These are phyloP conservation scores for Ceratocystis harringtonii DNA, from an alignment of 2,329 filamentous ascomycete species.

Conservation along the genomic window DNA sequence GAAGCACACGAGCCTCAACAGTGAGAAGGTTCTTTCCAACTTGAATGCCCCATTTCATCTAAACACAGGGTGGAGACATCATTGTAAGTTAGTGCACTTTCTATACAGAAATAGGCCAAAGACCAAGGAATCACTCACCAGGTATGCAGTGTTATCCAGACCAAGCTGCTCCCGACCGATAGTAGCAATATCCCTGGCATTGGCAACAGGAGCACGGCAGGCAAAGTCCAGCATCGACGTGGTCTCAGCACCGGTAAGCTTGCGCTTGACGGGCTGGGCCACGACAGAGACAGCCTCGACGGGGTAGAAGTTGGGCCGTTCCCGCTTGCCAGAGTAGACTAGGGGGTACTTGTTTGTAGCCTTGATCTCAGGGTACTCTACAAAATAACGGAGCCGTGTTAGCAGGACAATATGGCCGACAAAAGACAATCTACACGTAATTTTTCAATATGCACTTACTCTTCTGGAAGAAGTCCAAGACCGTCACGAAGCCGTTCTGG, in stretches of 20 bases:
- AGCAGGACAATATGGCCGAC: neutral
- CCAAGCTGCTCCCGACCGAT: slow-evolving; percentile 43
- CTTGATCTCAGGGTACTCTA: slow-evolving; percentile 25
- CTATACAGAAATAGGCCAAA: slow-evolving; percentile 15
- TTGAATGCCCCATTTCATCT: slow-evolving; percentile 43
- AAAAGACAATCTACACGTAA: too few relatives aligned
- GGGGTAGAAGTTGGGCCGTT: slow-evolving; percentile 48
- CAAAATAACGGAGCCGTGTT: neutral
- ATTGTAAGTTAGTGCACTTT: neutral
- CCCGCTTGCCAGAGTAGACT: slow-evolving; percentile 47
- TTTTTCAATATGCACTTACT: slow-evolving; percentile 25
- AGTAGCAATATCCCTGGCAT: slow-evolving; percentile 49
- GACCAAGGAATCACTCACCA: slow-evolving; percentile 24
- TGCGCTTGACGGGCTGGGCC: slow-evolving; percentile 43
- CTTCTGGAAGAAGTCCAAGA: slow-evolving; percentile 31
- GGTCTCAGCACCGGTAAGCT: slow-evolving; percentile 46
- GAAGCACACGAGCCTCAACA: slow-evolving; percentile 55
- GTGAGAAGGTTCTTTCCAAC: slow-evolving; percentile 50
- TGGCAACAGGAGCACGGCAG: slow-evolving; percentile 49
- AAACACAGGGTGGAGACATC: neutral
- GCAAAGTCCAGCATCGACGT: slow-evolving; percentile 57
- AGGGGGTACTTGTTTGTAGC: slow-evolving; percentile 36
- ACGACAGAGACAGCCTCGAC: slow-evolving; percentile 49
- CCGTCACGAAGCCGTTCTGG: slow-evolving; percentile 24
- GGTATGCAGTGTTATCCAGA: slow-evolving; percentile 33